A percentile compares a stretch with the other conserved stretches of the same genome.
phyloP scores from a whole-genome alignment of 352 stramenopile genomes.

The Blastocystis sp. region DNA sequence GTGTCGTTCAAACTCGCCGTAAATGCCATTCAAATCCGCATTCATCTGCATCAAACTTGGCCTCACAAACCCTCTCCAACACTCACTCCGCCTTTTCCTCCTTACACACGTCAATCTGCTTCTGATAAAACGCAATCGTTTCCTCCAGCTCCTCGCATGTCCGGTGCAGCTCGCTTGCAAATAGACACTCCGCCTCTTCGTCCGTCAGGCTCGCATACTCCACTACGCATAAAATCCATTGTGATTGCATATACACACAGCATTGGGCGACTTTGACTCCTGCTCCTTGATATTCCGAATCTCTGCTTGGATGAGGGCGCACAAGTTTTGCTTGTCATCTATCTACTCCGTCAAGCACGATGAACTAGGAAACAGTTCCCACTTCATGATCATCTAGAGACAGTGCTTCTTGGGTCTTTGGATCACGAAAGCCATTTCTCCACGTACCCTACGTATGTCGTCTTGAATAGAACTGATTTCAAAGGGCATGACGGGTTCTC shows the following conservation, averaged over 20 bases:
- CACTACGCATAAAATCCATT: neutral
- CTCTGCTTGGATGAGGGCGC: neutral
- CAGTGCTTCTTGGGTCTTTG: neutral
- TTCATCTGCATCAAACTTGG: conserved; percentile 21
- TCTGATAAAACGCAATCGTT: conserved; percentile 1
- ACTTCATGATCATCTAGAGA: neutral
- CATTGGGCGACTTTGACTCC: neutral
- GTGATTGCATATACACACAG: neutral
- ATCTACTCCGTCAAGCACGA: neutral
- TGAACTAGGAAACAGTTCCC: neutral
- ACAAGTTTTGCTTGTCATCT: neutral
- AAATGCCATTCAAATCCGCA: conserved; percentile 23
- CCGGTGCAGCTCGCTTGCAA: neutral
- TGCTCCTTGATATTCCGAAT: neutral
- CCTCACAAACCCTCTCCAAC: neutral
- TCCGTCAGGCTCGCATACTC: neutral
- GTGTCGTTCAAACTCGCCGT: conserved; percentile 3
- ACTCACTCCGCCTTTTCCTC: conserved; percentile 3
- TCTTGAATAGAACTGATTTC: neutral
- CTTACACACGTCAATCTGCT: neutral
- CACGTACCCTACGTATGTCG: neutral
- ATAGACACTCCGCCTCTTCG: conserved; percentile 30
- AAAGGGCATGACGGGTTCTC: neutral
- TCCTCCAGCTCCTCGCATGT: conserved; percentile 8
- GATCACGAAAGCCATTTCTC: neutral